phyloP scores from a whole-genome alignment of 345 rosid genomes.

The Combretum micranthum region DNA sequence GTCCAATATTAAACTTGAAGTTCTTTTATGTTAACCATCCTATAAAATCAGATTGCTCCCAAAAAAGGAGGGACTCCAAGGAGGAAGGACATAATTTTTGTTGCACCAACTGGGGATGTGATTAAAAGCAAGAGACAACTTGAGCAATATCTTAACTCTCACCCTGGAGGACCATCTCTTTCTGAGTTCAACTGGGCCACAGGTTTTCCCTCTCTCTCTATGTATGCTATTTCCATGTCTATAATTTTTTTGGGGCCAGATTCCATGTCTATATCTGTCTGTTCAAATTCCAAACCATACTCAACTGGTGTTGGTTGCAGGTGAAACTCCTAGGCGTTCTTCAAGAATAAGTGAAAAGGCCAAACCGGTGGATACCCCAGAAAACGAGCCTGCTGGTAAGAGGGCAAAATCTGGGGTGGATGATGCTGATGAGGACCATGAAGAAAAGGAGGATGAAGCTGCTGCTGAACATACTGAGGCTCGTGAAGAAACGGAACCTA shows the following conservation, averaged over 20 bases:
- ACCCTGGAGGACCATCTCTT: constrained; percentile 22
- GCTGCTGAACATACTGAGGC: constrained; percentile 1
- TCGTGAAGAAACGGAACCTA: too few relatives aligned
- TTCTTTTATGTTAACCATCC: too few relatives aligned
- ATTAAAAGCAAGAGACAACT: constrained; percentile 21
- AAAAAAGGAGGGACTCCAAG: constrained; percentile 11
- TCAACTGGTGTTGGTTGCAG: background rate
- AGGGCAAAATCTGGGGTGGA: constrained; percentile 4
- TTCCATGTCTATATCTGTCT: too few relatives aligned
- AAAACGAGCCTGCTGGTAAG: constrained; percentile 14
- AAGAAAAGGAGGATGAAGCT: constrained; percentile 5
- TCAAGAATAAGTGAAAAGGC: constrained; percentile 23
- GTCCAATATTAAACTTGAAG: too few relatives aligned
- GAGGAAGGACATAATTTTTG: constrained; percentile 22
- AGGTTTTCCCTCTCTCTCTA: background rate
- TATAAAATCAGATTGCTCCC: background rate
- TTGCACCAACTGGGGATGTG: constrained; percentile 26
- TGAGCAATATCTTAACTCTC: constrained; percentile 28
- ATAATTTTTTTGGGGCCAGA: too few relatives aligned
- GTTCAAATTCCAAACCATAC: too few relatives aligned
- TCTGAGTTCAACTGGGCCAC: constrained; percentile 28
- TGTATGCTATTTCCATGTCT: too few relatives aligned
- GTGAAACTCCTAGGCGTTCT: constrained; percentile 30
- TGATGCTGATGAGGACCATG: constrained; percentile 2
- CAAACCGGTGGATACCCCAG: constrained; percentile 9